phyloP scores from a whole-genome alignment of 805 yeast species.

The Candida broadrunensis region DNA sequence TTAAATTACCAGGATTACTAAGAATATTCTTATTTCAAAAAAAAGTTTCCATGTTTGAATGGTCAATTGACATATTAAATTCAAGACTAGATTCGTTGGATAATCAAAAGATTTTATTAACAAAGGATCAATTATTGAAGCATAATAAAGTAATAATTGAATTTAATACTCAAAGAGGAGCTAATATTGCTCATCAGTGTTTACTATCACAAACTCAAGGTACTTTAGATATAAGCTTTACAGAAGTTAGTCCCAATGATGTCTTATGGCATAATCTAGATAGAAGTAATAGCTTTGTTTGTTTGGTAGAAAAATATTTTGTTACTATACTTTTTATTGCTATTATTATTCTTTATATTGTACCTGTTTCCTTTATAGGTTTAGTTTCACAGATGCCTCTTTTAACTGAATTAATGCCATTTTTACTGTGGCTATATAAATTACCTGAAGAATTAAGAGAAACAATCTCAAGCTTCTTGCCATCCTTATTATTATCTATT shows the following conservation, averaged over 20 bases:
- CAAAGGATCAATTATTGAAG: conserved; percentile 17
- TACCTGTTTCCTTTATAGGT: conserved; percentile 82
- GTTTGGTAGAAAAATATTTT: conserved; percentile 34
- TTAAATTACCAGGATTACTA: conserved; percentile 28
- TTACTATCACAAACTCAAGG: conserved; percentile 44
- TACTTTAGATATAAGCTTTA: conserved; percentile 38
- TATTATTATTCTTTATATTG: conserved; percentile 62
- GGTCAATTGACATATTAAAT: conserved; percentile 22
- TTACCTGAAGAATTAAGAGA: conserved; percentile 54
- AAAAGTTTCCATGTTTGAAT: conserved; percentile 20
- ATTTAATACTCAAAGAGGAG: conserved; percentile 54
- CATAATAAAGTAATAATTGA: conserved; percentile 56
- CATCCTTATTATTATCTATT: conserved; percentile 61
- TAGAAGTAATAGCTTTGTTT: conserved; percentile 31
- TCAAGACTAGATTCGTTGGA: conserved; percentile 14
- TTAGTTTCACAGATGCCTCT: conserved; percentile 72
- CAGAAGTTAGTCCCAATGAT: conserved; percentile 63
- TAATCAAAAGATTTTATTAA: conserved; percentile 12
- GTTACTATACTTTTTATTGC: conserved; percentile 46
- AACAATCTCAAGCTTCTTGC: conserved; percentile 59
- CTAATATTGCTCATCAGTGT: conserved; percentile 64
- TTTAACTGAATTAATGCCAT: conserved; percentile 59
- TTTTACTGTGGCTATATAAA: conserved; percentile 50
- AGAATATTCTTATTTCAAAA: conserved; percentile 20
- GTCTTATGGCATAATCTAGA: conserved; percentile 67